phyloP scores from a whole-genome alignment of 2,329 filamentous ascomycete species.

The Lecanoromycetidae sp. region DNA sequence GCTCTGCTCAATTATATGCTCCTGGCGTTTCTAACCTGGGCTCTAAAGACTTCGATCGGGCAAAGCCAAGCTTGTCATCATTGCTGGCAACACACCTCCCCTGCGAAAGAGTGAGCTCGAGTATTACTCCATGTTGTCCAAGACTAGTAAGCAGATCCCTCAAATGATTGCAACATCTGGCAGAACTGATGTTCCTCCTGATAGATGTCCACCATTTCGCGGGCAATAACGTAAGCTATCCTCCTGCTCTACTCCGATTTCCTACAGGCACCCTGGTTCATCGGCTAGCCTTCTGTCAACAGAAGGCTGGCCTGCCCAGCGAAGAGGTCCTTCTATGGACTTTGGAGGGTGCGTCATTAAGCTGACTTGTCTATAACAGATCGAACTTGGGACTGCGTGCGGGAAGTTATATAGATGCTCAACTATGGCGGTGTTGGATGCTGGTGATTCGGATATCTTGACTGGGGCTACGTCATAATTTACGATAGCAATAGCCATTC shows the following conservation, averaged over 20 bases:
- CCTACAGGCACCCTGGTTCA: slow-evolving; percentile 17
- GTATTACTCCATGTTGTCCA: slow-evolving; percentile 86
- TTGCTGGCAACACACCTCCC: slow-evolving; percentile 90
- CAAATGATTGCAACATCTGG: not conserved
- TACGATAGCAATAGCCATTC: not conserved
- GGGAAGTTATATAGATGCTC: slow-evolving; percentile 98
- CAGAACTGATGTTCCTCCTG: not conserved
- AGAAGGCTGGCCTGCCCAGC: slow-evolving; percentile 64
- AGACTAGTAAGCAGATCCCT: slow-evolving; percentile 40
- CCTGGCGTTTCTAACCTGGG: no score
- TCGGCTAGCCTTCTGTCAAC: slow-evolving; percentile 25
- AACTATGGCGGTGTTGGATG: slow-evolving; percentile 93
- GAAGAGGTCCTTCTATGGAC: slow-evolving; percentile 71
- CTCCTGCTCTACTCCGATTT: slow-evolving; percentile 1
- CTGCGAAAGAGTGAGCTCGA: slow-evolving; percentile 96
- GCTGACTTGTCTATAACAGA: slow-evolving; percentile 43
- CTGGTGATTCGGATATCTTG: slow-evolving; percentile 97
- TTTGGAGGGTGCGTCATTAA: slow-evolving; percentile 67
- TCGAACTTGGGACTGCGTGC: slow-evolving; percentile 94
- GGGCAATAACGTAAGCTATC: slow-evolving; percentile 88
- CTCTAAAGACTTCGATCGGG: slow-evolving; percentile 86
- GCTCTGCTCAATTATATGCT: no score
- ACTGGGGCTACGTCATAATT: slow-evolving; percentile 57
- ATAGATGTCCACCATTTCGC: slow-evolving; percentile 86
- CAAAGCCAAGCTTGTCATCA: slow-evolving; percentile 98